phyloP scores from a whole-genome alignment of 495 filamentous ascomycete species.

The Astrothelium subdiscretum region DNA sequence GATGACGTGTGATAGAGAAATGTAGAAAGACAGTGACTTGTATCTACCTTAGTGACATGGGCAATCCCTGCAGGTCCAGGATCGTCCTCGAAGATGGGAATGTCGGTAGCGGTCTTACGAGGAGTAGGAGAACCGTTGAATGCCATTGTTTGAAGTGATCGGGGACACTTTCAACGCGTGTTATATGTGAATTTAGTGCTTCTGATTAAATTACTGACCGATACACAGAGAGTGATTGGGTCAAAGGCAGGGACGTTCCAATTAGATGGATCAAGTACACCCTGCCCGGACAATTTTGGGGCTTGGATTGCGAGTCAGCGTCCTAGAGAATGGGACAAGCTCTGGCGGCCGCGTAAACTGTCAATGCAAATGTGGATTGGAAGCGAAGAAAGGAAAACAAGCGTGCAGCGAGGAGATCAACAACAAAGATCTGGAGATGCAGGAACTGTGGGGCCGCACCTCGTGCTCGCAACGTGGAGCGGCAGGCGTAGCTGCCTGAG shows the following conservation, averaged over 20 bases:
- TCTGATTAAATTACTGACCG: no score
- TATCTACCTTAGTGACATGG: conserved; percentile 5
- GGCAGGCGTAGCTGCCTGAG: neutral
- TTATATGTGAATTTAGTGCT: no score
- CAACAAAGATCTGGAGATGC: neutral
- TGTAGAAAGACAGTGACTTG: neutral
- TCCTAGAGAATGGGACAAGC: neutral
- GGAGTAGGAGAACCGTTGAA: conserved; percentile 22
- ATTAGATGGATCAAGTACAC: neutral
- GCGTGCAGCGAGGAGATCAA: neutral
- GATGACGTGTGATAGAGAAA: neutral
- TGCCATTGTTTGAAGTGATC: conserved; percentile 18
- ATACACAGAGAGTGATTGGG: neutral
- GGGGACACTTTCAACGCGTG: no score
- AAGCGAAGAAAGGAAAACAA: neutral
- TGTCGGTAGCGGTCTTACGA: conserved; percentile 10
- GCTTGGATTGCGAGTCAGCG: neutral
- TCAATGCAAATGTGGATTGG: neutral
- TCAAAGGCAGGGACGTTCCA: neutral
- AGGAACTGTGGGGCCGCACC: neutral
- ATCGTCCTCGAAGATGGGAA: conserved; percentile 12
- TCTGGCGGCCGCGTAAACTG: neutral
- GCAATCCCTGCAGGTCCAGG: neutral
- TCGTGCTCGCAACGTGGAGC: neutral
- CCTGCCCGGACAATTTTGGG: neutral